A percentile compares a stretch with the other conserved stretches of the same genome.
phyloP scores from a whole-genome alignment of 371 early-diverging fungal species.

The Batkoa obscura region DNA sequence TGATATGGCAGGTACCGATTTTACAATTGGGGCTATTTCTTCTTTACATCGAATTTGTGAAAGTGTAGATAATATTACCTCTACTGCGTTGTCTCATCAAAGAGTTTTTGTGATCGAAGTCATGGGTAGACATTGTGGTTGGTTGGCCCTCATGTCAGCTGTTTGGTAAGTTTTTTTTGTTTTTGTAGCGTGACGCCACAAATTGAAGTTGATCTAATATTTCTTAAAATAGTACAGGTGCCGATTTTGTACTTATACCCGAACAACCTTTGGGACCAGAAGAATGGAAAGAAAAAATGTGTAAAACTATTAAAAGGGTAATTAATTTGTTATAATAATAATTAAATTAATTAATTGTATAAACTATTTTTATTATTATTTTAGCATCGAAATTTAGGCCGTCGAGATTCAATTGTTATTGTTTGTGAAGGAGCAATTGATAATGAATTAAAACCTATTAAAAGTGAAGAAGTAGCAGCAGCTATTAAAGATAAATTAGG shows the following conservation, averaged over 20 bases:
- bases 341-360: background rate
- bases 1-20: slow-evolving; percentile 93
- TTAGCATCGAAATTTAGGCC: slow-evolving; percentile 60
- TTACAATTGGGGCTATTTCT: slow-evolving; percentile 93
- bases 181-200: no score
- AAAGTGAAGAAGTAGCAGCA: slow-evolving; percentile 64
- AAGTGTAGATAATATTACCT: slow-evolving; percentile 79
- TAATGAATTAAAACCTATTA: slow-evolving; percentile 71
- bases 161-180: slow-evolving; percentile 24
- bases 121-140: slow-evolving; percentile 99
- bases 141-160: slow-evolving; percentile 96
- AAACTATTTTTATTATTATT: background rate
- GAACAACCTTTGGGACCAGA: slow-evolving; percentile 76
- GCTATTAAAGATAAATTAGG: slow-evolving; percentile 57
- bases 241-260: slow-evolving; percentile 96
- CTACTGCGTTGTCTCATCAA: slow-evolving; percentile 92
- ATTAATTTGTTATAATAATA: no score
- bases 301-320: slow-evolving; percentile 25
- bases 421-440: slow-evolving; percentile 97
- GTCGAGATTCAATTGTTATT: slow-evolving; percentile 84
- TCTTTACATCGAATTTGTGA: slow-evolving; percentile 97
- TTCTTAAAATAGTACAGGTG: slow-evolving; percentile 47
- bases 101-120: slow-evolving; percentile 98
- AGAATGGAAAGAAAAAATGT: slow-evolving; percentile 79
- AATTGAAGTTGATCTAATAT: no score